phyloP scores from a whole-genome alignment of 352 stramenopile species.

The Globisporangium lucens region DNA sequence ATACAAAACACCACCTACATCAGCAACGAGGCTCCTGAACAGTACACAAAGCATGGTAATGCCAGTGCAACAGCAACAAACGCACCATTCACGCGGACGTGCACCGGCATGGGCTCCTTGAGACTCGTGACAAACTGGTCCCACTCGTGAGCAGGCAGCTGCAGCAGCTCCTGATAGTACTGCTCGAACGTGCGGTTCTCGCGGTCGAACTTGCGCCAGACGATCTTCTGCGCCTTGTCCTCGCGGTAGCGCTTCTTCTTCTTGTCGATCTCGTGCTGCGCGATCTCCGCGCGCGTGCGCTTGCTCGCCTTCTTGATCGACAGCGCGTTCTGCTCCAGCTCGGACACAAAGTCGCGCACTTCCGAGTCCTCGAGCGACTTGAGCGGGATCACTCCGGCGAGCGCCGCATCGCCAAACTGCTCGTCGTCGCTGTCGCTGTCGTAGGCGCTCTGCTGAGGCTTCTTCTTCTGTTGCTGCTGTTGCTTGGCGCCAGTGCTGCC shows the following conservation, averaged over 20 bases:
- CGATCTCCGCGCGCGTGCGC: conserved; percentile 44
- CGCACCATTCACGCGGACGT: conserved; percentile 84
- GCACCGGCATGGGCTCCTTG: conserved; percentile 67
- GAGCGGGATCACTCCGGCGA: conserved; percentile 40
- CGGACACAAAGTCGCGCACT: conserved; percentile 62
- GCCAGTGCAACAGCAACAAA: conserved; percentile 1
- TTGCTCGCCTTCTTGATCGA: conserved; percentile 40
- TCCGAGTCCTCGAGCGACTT: conserved; percentile 60
- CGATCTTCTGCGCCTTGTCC: conserved; percentile 78
- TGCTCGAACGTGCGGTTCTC: conserved; percentile 79
- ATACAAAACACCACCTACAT: neutral
- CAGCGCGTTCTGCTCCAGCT: conserved; percentile 33
- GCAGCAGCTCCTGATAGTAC: conserved; percentile 80
- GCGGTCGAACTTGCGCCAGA: conserved; percentile 86
- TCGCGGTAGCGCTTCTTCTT: conserved; percentile 60
- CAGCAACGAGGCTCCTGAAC: neutral
- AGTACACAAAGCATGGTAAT: neutral
- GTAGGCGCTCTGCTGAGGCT: conserved; percentile 12
- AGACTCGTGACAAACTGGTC: conserved; percentile 75
- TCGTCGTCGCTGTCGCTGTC: conserved; percentile 36
- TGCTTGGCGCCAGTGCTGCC: neutral
- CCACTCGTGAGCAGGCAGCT: conserved; percentile 73
- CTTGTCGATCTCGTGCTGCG: conserved; percentile 52
- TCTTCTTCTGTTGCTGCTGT: conserved; percentile 7
- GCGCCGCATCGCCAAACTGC: conserved; percentile 24